Conservation (phyloP, 495 filamentous ascomycete species). For the Xylaria acuta region DNA sequence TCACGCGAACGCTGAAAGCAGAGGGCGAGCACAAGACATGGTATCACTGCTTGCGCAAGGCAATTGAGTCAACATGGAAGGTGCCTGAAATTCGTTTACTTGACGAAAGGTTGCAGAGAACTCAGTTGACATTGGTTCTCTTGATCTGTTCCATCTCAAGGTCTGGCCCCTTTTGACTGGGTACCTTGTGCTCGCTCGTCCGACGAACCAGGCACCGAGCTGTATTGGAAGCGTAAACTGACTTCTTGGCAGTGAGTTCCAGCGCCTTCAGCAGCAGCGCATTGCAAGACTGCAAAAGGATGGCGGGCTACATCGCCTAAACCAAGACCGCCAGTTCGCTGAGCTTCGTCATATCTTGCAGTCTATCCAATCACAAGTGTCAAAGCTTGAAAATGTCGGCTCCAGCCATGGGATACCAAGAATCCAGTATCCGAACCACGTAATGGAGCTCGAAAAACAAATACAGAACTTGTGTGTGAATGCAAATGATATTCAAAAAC, state of each 20-base stretch:
- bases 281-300: constrained; percentile 19
- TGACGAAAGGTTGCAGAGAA: constrained; percentile 17
- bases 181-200: background rate
- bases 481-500: constrained; percentile 14
- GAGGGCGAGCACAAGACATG: constrained; percentile 9
- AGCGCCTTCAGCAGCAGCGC: constrained; percentile 19
- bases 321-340: constrained; percentile 22
- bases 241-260: constrained; percentile 10
- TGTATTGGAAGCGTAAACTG: background rate
- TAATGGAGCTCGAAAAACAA: constrained; percentile 17
- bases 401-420: background rate
- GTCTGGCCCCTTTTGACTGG: background rate
- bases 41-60: constrained; percentile 5
- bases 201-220: background rate
- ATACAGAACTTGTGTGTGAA: constrained; percentile 12
- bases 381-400: constrained; percentile 7
- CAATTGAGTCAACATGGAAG: constrained; percentile 15
- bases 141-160: constrained; percentile 19
- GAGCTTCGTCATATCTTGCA: constrained; percentile 22
- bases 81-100: constrained; percentile 13
- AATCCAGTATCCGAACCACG: constrained; percentile 10
- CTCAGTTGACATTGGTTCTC: constrained; percentile 14
- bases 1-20: constrained; percentile 6
- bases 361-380: constrained; percentile 12
- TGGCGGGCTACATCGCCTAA: constrained; percentile 11